Evolutionary conservation across 2,329 filamentous ascomycete species (phyloP).

Genomic region (Zymoseptoria tritici): DNA sequence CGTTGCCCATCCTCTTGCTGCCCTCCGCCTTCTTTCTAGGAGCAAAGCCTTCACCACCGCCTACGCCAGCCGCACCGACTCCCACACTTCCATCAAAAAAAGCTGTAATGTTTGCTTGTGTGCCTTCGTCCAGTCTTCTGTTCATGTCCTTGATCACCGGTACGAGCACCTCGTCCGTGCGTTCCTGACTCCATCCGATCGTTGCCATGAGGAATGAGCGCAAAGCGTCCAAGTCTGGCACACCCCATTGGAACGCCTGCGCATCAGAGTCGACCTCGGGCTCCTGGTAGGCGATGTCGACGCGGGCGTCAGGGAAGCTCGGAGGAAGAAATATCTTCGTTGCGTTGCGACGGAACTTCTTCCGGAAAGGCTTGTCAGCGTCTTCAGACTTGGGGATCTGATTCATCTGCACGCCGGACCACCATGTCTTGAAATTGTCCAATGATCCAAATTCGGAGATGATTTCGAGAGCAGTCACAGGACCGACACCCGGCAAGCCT

Average conservation of each 20-base stretch:
- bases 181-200: conserved; percentile 84
- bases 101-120: conserved; percentile 90
- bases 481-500: conserved; percentile 80
- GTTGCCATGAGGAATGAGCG: conserved; percentile 80
- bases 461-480: conserved; percentile 90
- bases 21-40: conserved; percentile 58
- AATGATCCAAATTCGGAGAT: conserved; percentile 79
- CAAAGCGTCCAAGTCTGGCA: conserved; percentile 82
- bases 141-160: conserved; percentile 97
- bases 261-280: conserved; percentile 77
- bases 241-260: conserved; percentile 86
- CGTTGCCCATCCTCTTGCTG: conserved; percentile 70
- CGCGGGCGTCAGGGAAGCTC: conserved; percentile 68
- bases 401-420: conserved; percentile 64
- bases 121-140: conserved; percentile 75
- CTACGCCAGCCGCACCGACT: conserved; percentile 44
- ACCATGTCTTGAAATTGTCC: conserved; percentile 79
- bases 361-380: conserved; percentile 58
- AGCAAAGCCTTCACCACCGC: conserved; percentile 54
- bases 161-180: conserved; percentile 90
- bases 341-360: conserved; percentile 77
- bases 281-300: conserved; percentile 74
- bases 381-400: conserved; percentile 54
- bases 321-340: conserved; percentile 81
- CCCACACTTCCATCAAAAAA: conserved; percentile 76